A percentile compares a stretch with the other conserved stretches of the same genome.
Evolutionary conservation across 306 rosid species (phyloP).

Genomic region (Inga laurina): DNA sequence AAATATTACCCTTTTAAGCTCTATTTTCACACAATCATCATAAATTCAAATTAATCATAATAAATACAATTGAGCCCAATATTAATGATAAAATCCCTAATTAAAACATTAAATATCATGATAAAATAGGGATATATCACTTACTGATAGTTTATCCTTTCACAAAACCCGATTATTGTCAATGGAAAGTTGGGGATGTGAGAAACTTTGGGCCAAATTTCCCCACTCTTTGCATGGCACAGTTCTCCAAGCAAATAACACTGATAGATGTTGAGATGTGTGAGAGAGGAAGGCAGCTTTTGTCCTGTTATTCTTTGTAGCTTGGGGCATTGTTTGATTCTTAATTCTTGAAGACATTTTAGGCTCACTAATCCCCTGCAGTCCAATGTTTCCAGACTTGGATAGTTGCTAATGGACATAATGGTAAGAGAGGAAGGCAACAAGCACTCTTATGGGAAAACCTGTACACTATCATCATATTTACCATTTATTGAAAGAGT

Average conservation of each 20-base stretch:
- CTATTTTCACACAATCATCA: no score
- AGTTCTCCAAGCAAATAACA: not conserved
- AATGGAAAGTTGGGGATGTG: not conserved
- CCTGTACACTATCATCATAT: not conserved
- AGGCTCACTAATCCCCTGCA: conserved; percentile 9
- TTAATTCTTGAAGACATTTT: not conserved
- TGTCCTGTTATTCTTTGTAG: conserved; percentile 18
- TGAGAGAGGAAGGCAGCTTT: conserved; percentile 19
- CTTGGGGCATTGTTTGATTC: not conserved
- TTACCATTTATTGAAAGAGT: no score
- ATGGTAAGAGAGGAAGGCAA: conserved; percentile 1
- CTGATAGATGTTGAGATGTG: not conserved
- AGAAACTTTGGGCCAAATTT: conserved; percentile 17
- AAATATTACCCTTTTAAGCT: no score
- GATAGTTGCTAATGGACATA: not conserved
- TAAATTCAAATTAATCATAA: no score
- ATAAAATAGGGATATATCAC: no score
- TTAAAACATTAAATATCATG: no score
- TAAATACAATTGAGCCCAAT: no score
- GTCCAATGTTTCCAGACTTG: conserved; percentile 12
- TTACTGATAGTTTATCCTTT: not conserved
- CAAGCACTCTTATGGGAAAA: not conserved
- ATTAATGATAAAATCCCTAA: no score
- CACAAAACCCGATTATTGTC: not conserved
- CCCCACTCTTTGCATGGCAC: not conserved